phyloP scores from a whole-genome alignment of 495 filamentous ascomycete species.

The Hypoxylon lenormandii region DNA sequence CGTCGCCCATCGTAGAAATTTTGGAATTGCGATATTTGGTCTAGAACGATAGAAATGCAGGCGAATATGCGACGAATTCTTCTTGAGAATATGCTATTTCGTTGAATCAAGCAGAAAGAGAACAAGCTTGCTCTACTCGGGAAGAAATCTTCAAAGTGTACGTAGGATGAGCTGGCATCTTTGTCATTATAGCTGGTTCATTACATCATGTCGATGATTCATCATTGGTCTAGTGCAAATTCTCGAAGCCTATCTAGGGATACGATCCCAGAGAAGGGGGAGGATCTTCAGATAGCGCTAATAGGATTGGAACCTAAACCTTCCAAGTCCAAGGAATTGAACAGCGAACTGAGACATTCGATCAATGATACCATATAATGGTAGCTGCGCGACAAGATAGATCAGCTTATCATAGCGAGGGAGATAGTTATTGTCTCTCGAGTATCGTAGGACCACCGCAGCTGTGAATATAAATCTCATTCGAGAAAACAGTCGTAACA shows the following conservation, averaged over 20 bases:
- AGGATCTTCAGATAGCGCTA: too few species aligned
- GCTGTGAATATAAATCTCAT: not conserved
- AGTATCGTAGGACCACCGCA: too few species aligned
- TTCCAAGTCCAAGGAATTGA: too few species aligned
- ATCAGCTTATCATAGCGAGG: too few species aligned
- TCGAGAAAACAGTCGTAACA: not conserved
- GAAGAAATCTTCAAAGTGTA: not conserved
- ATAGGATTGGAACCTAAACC: too few species aligned
- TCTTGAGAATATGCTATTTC: not conserved
- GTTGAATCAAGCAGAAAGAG: not conserved
- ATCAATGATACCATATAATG: too few species aligned
- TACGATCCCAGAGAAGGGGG: not conserved
- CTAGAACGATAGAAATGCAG: not conserved
- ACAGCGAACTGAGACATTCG: too few species aligned
- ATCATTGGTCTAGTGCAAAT: slow-evolving; percentile 35
- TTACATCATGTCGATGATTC: slow-evolving; percentile 47
- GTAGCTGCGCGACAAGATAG: too few species aligned
- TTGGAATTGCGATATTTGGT: not conserved
- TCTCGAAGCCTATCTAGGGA: slow-evolving; percentile 13
- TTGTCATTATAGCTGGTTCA: slow-evolving; percentile 6
- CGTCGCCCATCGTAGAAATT: slow-evolving; percentile 9
- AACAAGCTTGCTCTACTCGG: not conserved
- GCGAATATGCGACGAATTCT: not conserved
- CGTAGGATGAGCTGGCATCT: not conserved
- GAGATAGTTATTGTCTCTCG: too few species aligned